phyloP scores from a whole-genome alignment of 305 asterid species.

The Fraxinus latifolia region DNA sequence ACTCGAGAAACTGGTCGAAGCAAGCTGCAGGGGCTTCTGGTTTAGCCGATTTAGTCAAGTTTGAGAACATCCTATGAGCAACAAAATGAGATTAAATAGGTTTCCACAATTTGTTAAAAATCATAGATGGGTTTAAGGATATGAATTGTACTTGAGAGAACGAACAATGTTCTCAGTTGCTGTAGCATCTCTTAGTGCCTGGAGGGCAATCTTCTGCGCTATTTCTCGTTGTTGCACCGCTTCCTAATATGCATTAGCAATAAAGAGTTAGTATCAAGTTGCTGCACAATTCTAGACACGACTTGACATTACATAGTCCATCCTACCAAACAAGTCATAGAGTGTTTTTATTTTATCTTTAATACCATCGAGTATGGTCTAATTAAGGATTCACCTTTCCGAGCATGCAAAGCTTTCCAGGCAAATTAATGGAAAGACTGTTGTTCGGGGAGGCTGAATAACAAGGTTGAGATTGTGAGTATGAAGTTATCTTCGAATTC shows the following conservation, averaged over 20 bases:
- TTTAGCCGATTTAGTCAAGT: slow-evolving; percentile 70
- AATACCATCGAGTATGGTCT: neutral
- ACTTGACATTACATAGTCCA: neutral
- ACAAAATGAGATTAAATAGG: neutral
- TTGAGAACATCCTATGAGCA: slow-evolving; percentile 62
- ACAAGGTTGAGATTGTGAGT: slow-evolving; percentile 31
- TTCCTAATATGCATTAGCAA: slow-evolving; percentile 46
- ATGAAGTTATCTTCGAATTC: slow-evolving; percentile 33
- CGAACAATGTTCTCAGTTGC: slow-evolving; percentile 86
- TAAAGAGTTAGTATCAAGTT: neutral
- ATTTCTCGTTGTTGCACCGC: slow-evolving; percentile 81
- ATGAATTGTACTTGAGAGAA: slow-evolving; percentile 54
- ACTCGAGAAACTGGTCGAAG: slow-evolving; percentile 77
- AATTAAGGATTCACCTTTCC: slow-evolving; percentile 58
- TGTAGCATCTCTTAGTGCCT: slow-evolving; percentile 89
- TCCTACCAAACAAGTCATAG: neutral
- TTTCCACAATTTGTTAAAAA: neutral
- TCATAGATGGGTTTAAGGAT: neutral
- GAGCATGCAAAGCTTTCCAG: slow-evolving; percentile 71
- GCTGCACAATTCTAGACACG: neutral
- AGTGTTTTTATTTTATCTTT: neutral
- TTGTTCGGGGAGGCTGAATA: slow-evolving; percentile 41
- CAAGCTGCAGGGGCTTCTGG: slow-evolving; percentile 61
- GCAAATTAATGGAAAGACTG: slow-evolving; percentile 60
- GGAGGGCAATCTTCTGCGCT: slow-evolving; percentile 87